phyloP scores from a whole-genome alignment of 1,139 yeast genomes.

The Diutina neorugosa region DNA sequence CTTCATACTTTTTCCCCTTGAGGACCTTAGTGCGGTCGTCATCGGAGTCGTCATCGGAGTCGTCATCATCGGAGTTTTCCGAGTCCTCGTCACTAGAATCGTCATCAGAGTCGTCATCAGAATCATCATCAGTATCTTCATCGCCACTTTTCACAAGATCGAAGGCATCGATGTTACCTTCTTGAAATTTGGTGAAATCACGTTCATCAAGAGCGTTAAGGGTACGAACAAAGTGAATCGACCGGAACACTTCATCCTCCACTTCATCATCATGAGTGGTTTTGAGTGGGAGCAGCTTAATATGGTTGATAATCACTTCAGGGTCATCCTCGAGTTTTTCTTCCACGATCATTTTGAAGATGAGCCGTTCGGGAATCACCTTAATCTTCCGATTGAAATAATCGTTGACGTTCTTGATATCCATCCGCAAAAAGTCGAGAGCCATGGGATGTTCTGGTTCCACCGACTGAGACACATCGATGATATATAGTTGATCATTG shows the following conservation, averaged over 20 bases:
- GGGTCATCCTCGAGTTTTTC: conserved; percentile 20
- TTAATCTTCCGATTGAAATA: conserved; percentile 66
- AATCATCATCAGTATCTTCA: conserved; percentile 11
- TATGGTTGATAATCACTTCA: not conserved
- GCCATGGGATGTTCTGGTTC: conserved; percentile 99
- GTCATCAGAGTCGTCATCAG: conserved; percentile 10
- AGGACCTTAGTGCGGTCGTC: conserved; percentile 13
- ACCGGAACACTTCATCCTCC: conserved; percentile 77
- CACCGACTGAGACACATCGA: conserved; percentile 95
- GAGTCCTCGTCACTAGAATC: conserved; percentile 10
- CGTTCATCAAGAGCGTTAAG: conserved; percentile 71
- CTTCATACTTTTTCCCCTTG: conserved; percentile 71
- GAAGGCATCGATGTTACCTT: conserved; percentile 56
- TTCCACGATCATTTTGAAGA: conserved; percentile 53
- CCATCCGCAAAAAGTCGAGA: conserved; percentile 90
- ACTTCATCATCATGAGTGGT: conserved; percentile 29
- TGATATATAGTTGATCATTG: conserved; percentile 65
- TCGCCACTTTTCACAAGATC: conserved; percentile 34
- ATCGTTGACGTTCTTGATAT: conserved; percentile 87
- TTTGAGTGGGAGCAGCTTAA: not conserved
- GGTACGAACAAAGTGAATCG: conserved; percentile 71
- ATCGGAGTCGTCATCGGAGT: conserved; percentile 6
- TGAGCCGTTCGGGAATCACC: conserved; percentile 68
- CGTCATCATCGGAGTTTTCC: conserved; percentile 22
- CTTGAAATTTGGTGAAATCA: conserved; percentile 70